A percentile compares a stretch with the other conserved stretches of the same genome.
Conservation (phyloP, 148 eudicot species). For the Suaeda aralocaspica region DNA sequence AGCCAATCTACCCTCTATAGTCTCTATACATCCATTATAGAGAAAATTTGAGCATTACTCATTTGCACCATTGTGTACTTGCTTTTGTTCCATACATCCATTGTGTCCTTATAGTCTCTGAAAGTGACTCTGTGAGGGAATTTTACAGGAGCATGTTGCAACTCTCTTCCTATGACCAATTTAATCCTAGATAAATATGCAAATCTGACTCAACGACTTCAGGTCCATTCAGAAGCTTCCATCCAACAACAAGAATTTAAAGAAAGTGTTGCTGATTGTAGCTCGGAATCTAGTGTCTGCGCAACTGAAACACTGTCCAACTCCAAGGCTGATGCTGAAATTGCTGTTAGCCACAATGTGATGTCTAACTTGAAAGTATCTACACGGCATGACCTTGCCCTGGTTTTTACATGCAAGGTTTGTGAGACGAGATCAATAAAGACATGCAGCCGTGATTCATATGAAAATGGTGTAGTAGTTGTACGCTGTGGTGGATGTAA, state of each 20-base stretch:
- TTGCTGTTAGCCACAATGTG: constrained; percentile 25
- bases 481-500: constrained; percentile 83
- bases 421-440: constrained; percentile 80
- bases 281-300: constrained; percentile 7
- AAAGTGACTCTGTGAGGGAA: background rate
- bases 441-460: constrained; percentile 72
- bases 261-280: constrained; percentile 23
- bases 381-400: constrained; percentile 73
- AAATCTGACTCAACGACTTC: constrained; percentile 31
- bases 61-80: too few relatives aligned
- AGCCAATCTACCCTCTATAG: too few relatives aligned
- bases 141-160: constrained; percentile 24
- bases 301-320: constrained; percentile 20
- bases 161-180: constrained; percentile 27
- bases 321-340: constrained; percentile 15
- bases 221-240: constrained; percentile 34
- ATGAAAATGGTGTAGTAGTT: constrained; percentile 85
- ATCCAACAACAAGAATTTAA: constrained; percentile 19
- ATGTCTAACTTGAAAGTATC: constrained; percentile 56
- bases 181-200: constrained; percentile 19
- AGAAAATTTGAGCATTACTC: too few relatives aligned
- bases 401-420: constrained; percentile 79
- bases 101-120: background rate
- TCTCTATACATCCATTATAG: too few relatives aligned
- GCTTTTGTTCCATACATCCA: background rate